phyloP scores from a whole-genome alignment of 306 rosid species.

The Vachellia pachyceras region DNA sequence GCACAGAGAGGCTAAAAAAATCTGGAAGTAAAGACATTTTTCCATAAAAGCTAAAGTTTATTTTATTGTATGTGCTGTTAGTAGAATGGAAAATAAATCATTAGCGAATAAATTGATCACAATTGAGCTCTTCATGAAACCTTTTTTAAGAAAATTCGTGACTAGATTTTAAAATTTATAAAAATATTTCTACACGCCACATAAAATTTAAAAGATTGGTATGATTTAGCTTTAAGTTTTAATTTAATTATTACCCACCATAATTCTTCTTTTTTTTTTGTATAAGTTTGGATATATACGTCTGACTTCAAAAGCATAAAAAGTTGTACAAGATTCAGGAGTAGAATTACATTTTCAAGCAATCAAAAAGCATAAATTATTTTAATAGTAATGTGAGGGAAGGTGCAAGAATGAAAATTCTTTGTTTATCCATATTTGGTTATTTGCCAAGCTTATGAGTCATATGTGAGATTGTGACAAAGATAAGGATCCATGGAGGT shows the following conservation, averaged over 20 bases:
- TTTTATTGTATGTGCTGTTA: too few relatives aligned
- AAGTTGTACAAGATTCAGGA: too few relatives aligned
- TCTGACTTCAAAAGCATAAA: neutral
- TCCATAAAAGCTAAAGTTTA: neutral
- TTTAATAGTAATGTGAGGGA: neutral
- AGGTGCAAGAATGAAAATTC: neutral
- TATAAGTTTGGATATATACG: neutral
- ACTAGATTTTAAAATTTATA: too few relatives aligned
- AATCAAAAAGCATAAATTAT: too few relatives aligned
- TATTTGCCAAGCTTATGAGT: neutral
- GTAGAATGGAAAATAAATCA: too few relatives aligned
- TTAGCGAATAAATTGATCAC: too few relatives aligned
- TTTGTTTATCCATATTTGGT: neutral
- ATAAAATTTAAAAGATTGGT: too few relatives aligned
- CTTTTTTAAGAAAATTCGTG: too few relatives aligned
- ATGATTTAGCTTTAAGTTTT: neutral
- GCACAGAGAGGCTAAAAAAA: too few relatives aligned
- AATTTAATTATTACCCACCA: neutral
- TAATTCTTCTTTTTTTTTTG: neutral
- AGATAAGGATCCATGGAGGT: neutral
- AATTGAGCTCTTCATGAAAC: too few relatives aligned
- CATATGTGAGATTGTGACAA: neutral
- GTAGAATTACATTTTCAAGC: too few relatives aligned
- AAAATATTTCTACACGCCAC: too few relatives aligned
- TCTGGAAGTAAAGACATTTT: neutral